These are phyloP conservation scores for Clathrus columnatus DNA, from an alignment of 768 basidiomycete genomes.

Conservation along the genomic window DNA sequence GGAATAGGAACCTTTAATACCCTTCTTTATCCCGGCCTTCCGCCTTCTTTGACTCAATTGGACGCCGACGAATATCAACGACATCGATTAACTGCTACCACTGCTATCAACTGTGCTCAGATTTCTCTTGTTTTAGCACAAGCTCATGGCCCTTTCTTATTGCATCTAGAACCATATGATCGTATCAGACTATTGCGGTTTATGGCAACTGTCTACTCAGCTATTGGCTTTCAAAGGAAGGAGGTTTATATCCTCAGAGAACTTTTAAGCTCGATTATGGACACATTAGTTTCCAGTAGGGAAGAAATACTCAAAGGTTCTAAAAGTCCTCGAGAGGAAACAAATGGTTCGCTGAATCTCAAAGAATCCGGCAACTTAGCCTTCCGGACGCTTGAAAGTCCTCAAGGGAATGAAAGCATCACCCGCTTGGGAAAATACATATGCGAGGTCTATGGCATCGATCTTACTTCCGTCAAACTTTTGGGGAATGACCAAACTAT, in stretches of 20 bases:
- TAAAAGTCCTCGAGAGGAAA: background rate
- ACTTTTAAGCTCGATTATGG: slow-evolving; percentile 75
- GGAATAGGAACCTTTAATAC: slow-evolving; percentile 67
- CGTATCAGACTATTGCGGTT: slow-evolving; percentile 62
- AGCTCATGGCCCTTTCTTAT: slow-evolving; percentile 80
- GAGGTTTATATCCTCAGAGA: slow-evolving; percentile 84
- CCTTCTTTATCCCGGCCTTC: slow-evolving; percentile 59
- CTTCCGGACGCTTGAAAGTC: slow-evolving; percentile 61
- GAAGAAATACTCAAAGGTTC: slow-evolving; percentile 33
- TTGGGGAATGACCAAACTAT: slow-evolving; percentile 21
- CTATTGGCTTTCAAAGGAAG: slow-evolving; percentile 78
- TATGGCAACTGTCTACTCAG: slow-evolving; percentile 67
- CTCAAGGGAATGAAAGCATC: slow-evolving; percentile 77
- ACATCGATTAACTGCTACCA: slow-evolving; percentile 54
- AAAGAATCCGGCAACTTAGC: slow-evolving; percentile 51
- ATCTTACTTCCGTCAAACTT: slow-evolving; percentile 63
- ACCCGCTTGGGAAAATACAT: slow-evolving; percentile 64
- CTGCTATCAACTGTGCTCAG: slow-evolving; percentile 59
- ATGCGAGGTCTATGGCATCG: slow-evolving; percentile 72
- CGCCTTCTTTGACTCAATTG: slow-evolving; percentile 51
- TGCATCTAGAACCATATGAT: slow-evolving; percentile 70
- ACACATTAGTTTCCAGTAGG: slow-evolving; percentile 76
- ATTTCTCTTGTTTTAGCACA: slow-evolving; percentile 61
- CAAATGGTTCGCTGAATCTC: slow-evolving; percentile 26
- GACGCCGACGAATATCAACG: slow-evolving; percentile 33